phyloP scores from a whole-genome alignment of 164 flowering plant species.

The Vitis cinerea region DNA sequence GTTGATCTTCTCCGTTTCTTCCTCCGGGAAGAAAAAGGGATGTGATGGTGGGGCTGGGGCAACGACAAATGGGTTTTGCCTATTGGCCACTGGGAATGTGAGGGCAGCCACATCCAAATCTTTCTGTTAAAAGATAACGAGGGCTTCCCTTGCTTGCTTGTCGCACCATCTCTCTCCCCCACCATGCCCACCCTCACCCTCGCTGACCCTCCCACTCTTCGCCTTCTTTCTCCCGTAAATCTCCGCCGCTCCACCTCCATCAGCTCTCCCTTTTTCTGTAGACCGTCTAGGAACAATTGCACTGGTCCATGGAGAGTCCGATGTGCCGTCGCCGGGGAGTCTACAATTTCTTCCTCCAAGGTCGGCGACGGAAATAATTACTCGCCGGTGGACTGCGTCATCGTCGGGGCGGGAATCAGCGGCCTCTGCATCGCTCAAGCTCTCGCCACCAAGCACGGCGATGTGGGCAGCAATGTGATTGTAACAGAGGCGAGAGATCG shows the following conservation, averaged over 20 bases:
- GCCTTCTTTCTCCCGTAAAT: neutral
- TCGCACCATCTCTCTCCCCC: neutral
- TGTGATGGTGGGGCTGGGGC: no score
- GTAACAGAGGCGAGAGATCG: conserved; percentile 86
- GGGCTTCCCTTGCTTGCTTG: no score
- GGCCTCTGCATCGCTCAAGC: conserved; percentile 93
- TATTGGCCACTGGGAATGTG: no score
- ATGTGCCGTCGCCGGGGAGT: conserved; percentile 26
- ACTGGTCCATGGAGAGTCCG: conserved; percentile 3
- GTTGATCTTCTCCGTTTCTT: no score
- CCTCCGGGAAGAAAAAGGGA: no score
- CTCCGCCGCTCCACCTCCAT: conserved; percentile 9
- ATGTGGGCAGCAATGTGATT: conserved; percentile 43
- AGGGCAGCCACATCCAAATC: no score
- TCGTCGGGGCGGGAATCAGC: conserved; percentile 89
- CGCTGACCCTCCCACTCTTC: conserved; percentile 8
- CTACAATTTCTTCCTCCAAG: conserved; percentile 23
- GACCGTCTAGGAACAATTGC: neutral
- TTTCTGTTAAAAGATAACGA: no score
- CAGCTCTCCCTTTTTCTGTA: conserved; percentile 1
- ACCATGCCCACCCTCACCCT: conserved; percentile 5
- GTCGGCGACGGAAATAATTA: conserved; percentile 13
- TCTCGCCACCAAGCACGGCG: conserved; percentile 63
- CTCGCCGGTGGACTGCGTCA: conserved; percentile 59
- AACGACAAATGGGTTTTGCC: no score